phyloP scores from a whole-genome alignment of 2,329 filamentous ascomycete genomes.

The Phaeosphaeriaceae sp. region DNA sequence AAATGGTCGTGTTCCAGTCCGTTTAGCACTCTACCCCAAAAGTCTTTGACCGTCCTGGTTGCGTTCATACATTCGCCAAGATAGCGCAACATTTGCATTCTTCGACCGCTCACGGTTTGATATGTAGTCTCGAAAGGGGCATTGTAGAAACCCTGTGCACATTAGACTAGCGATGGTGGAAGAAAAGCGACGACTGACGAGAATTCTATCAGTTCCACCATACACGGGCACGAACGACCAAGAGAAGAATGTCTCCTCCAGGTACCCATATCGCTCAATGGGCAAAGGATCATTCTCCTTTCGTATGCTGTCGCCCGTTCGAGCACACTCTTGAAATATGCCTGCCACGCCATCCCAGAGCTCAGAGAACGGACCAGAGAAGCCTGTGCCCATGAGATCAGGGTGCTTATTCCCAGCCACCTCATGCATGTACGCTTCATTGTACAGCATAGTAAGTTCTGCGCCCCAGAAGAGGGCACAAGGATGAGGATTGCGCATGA shows the following conservation, averaged over 20 bases:
- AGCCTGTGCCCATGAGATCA: constrained; percentile 41
- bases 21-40: constrained; percentile 60
- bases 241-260: constrained; percentile 50
- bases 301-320: constrained; percentile 35
- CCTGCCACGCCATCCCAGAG: constrained; percentile 50
- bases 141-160: constrained; percentile 35
- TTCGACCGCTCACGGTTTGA: constrained; percentile 46
- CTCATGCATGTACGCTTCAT: constrained; percentile 47
- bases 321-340: constrained; percentile 36
- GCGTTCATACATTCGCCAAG: constrained; percentile 46
- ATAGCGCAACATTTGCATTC: constrained; percentile 50
- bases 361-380: constrained; percentile 45
- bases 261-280: constrained; percentile 36
- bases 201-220: constrained; percentile 42
- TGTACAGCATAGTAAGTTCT: constrained; percentile 47
- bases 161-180: neutral
- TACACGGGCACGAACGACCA: constrained; percentile 54
- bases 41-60: constrained; percentile 40
- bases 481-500: constrained; percentile 43
- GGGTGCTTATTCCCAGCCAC: constrained; percentile 38
- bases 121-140: constrained; percentile 48
- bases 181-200: neutral
- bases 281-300: constrained; percentile 38
- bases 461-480: constrained; percentile 52
- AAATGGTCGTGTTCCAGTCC: constrained; percentile 51